Evolutionary conservation across 225 moss, liverwort and hornwort genomes (phyloP).

Genomic region (Polytrichum commune): DNA sequence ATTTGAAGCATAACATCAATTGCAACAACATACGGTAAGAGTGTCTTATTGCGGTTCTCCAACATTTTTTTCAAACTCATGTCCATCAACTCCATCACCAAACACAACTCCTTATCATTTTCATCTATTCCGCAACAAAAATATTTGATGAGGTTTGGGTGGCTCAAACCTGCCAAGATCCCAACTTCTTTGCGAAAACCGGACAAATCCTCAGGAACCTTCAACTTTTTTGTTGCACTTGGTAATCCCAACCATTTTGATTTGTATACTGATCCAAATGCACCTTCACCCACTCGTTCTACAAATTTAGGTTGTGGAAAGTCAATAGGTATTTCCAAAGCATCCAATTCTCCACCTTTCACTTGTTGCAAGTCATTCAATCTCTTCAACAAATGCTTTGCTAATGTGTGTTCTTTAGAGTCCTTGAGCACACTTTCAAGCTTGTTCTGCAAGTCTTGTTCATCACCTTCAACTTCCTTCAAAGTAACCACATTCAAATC

Average conservation of each 20-base stretch:
- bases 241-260: conserved; percentile 35
- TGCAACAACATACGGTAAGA: conserved; percentile 23
- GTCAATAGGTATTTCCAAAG: background rate
- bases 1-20: conserved; percentile 37
- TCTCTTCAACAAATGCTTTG: conserved; percentile 27
- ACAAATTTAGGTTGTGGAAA: background rate
- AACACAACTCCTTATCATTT: conserved; percentile 8
- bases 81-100: conserved; percentile 3
- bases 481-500: no score
- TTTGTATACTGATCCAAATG: background rate
- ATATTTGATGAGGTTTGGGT: conserved; percentile 35
- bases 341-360: background rate
- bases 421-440: background rate
- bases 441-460: background rate
- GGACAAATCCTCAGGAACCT: conserved; percentile 9
- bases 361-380: conserved; percentile 16
- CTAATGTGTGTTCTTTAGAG: conserved; percentile 23
- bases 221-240: conserved; percentile 30
- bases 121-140: conserved; percentile 14
- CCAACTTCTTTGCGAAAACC: conserved; percentile 20
- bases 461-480: background rate
- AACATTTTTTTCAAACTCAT: conserved; percentile 25
- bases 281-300: background rate
- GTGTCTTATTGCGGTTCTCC: conserved; percentile 1
- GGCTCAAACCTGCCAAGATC: conserved; percentile 14